These are phyloP conservation scores for Scytalidium sp. DNA, from an alignment of 2,329 filamentous ascomycete species.

Conservation along the genomic window DNA sequence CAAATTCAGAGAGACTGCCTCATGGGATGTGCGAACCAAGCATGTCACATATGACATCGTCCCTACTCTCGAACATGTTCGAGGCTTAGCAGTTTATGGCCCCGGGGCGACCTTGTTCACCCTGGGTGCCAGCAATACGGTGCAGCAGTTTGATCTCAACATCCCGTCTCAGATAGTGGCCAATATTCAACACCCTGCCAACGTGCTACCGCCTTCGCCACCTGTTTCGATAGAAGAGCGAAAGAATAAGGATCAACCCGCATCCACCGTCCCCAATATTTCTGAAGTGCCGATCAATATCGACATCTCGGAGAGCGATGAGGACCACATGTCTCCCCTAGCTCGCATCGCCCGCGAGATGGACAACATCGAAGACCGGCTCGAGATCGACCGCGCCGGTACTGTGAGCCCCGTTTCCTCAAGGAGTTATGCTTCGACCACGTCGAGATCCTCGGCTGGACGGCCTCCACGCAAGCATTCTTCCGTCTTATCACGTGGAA, in stretches of 20 bases:
- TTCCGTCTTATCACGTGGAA: slow-evolving; percentile 50
- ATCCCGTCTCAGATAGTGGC: slow-evolving; percentile 76
- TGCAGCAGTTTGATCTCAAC: slow-evolving; percentile 94
- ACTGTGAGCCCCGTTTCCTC: slow-evolving; percentile 30
- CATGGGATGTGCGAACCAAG: slow-evolving; percentile 98
- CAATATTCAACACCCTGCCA: slow-evolving; percentile 82
- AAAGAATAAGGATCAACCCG: slow-evolving; percentile 36
- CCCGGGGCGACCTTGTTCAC: slow-evolving; percentile 92
- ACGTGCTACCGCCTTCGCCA: slow-evolving; percentile 74
- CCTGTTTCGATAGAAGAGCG: slow-evolving; percentile 78
- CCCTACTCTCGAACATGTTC: slow-evolving; percentile 77
- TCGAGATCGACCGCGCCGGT: slow-evolving; percentile 23
- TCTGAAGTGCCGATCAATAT: slow-evolving; percentile 48
- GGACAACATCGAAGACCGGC: slow-evolving; percentile 36
- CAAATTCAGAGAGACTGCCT: slow-evolving; percentile 72
- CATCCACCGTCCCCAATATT: slow-evolving; percentile 7
- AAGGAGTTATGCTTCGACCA: slow-evolving; percentile 32
- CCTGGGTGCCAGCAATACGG: slow-evolving; percentile 79
- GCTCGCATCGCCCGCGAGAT: slow-evolving; percentile 73
- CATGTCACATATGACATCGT: slow-evolving; percentile 88
- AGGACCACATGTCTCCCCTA: slow-evolving; percentile 72
- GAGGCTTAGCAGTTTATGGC: slow-evolving; percentile 83
- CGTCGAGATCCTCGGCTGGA: slow-evolving; percentile 51
- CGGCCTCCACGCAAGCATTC: slow-evolving; percentile 49
- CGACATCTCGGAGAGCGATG: slow-evolving; percentile 70